phyloP scores from a whole-genome alignment of 164 flowering plant species.

The Euptelea pleiosperma region DNA sequence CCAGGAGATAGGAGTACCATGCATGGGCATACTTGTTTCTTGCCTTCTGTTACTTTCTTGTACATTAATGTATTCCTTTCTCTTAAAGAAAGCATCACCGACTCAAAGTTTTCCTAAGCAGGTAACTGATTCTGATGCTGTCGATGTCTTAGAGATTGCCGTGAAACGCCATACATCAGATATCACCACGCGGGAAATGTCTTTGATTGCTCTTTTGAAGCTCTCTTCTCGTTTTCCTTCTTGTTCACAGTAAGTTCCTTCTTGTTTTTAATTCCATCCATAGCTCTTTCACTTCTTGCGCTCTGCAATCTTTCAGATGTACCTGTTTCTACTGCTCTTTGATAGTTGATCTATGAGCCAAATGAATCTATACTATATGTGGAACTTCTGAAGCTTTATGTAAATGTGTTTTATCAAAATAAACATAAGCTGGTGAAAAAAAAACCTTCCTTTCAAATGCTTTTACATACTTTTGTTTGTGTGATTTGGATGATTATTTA shows the following conservation, averaged over 20 bases:
- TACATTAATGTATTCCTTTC: not conserved
- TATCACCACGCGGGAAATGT: constrained; percentile 80
- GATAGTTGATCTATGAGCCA: not conserved
- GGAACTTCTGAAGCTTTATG: too few species aligned
- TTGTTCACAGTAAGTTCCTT: constrained; percentile 68
- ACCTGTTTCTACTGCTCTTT: constrained; percentile 3
- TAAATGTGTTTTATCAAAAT: too few species aligned
- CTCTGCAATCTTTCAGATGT: not conserved
- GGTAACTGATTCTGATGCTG: constrained; percentile 96
- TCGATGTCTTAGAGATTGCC: constrained; percentile 72
- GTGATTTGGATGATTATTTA: too few species aligned
- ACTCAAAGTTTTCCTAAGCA: constrained; percentile 34
- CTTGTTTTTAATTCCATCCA: not conserved
- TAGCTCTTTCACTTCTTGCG: not conserved
- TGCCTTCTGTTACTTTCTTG: not conserved
- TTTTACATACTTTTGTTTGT: too few species aligned
- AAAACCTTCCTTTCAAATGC: too few species aligned
- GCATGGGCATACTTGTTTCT: not conserved
- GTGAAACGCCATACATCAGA: constrained; percentile 63
- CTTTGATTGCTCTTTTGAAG: constrained; percentile 84
- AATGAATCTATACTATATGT: not conserved
- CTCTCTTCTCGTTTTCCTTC: constrained; percentile 94
- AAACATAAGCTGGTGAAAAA: too few species aligned
- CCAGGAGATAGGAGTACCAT: not conserved
- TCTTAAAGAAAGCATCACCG: not conserved